phyloP scores from a whole-genome alignment of 257 asterid species.

The Jasminum sambac region DNA sequence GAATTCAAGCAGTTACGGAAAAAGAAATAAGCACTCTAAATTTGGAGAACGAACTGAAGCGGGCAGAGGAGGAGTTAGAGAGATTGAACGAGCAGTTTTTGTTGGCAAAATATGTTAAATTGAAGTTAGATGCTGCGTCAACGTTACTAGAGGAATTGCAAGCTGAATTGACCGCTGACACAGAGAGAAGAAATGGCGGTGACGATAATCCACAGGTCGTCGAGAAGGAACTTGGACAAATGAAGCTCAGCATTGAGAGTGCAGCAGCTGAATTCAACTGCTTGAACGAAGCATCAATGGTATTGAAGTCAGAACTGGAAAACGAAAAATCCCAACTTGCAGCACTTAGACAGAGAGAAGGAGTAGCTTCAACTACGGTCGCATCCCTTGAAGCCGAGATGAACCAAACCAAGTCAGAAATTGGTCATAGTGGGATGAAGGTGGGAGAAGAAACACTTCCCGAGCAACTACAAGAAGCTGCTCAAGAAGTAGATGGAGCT shows the following conservation, averaged over 20 bases:
- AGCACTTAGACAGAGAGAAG: slow-evolving; percentile 70
- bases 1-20: slow-evolving; percentile 78
- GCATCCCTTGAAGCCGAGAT: slow-evolving; percentile 87
- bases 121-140: slow-evolving; percentile 63
- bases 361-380: slow-evolving; percentile 74
- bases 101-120: slow-evolving; percentile 59
- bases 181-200: slow-evolving; percentile 63
- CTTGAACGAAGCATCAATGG: slow-evolving; percentile 68
- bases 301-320: slow-evolving; percentile 65
- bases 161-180: slow-evolving; percentile 73
- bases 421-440: slow-evolving; percentile 46
- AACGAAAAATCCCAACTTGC: slow-evolving; percentile 62
- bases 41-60: slow-evolving; percentile 78
- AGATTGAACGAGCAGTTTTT: slow-evolving; percentile 46
- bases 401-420: slow-evolving; percentile 56
- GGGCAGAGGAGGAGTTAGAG: slow-evolving; percentile 70
- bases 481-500: slow-evolving; percentile 67
- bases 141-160: slow-evolving; percentile 61
- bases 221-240: slow-evolving; percentile 78
- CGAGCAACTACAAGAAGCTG: slow-evolving; percentile 67
- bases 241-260: slow-evolving; percentile 67
- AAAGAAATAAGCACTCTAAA: slow-evolving; percentile 70
- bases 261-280: slow-evolving; percentile 53
- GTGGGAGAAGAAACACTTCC: slow-evolving; percentile 79
- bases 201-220: slow-evolving; percentile 51